phyloP scores from a whole-genome alignment of 352 stramenopile species.

The Peronosclerospora sorghi region DNA sequence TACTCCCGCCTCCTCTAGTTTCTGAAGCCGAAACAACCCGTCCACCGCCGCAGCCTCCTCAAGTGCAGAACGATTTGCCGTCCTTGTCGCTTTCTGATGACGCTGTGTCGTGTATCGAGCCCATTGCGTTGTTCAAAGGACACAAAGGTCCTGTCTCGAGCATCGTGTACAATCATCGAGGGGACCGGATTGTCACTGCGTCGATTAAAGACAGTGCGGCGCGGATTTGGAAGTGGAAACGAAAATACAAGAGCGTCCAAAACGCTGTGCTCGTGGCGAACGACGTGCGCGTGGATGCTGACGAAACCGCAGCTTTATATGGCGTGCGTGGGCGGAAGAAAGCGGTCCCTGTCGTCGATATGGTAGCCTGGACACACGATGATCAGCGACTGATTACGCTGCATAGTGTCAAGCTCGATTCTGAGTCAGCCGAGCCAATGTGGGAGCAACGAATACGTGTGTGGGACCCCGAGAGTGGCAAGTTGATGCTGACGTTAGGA shows the following conservation, averaged over 20 bases:
- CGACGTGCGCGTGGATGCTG: conserved; percentile 26
- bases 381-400: conserved; percentile 54
- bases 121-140: conserved; percentile 60
- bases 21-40: conserved; percentile 13
- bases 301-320: conserved; percentile 35
- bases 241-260: conserved; percentile 45
- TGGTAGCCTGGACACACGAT: conserved; percentile 49
- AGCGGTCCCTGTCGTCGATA: conserved; percentile 41
- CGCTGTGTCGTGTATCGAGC: conserved; percentile 40
- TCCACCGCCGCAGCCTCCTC: conserved; percentile 34
- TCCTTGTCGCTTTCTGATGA: conserved; percentile 35
- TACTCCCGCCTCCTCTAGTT: no score
- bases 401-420: conserved; percentile 57
- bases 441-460: conserved; percentile 60
- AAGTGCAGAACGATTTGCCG: conserved; percentile 36
- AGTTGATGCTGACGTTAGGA: conserved; percentile 49
- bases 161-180: conserved; percentile 85
- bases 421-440: conserved; percentile 24
- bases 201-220: conserved; percentile 90
- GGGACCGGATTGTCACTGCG: conserved; percentile 87
- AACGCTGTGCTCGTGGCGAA: conserved; percentile 38
- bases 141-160: conserved; percentile 91
- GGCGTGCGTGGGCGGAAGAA: conserved; percentile 33
- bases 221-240: conserved; percentile 53
- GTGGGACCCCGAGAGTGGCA: conserved; percentile 44